Evolutionary conservation across 1,284 basidiomycete species (phyloP).

Genomic region (Entoloma clypeatum): DNA sequence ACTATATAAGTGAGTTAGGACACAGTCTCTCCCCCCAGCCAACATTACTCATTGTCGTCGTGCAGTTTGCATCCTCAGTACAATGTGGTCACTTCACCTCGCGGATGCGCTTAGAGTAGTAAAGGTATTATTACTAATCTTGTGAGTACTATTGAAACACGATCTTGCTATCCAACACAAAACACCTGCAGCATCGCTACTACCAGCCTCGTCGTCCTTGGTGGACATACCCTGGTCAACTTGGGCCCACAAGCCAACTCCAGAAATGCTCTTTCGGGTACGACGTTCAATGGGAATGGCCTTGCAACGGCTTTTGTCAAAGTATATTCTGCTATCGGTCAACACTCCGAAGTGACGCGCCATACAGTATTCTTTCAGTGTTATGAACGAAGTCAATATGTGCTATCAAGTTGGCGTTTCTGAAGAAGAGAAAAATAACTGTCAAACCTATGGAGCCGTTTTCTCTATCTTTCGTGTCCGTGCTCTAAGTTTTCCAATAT

Average conservation of each 20-base stretch:
- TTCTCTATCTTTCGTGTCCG: slow-evolving; percentile 38
- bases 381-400: slow-evolving; percentile 40
- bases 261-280: slow-evolving; percentile 43
- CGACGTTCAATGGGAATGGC: slow-evolving; percentile 39
- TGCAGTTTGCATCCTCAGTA: slow-evolving; percentile 28
- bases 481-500: slow-evolving; percentile 49
- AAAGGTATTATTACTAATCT: slow-evolving; percentile 30
- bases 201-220: slow-evolving; percentile 46
- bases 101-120: slow-evolving; percentile 19
- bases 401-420: neutral
- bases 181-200: slow-evolving; percentile 30
- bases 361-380: slow-evolving; percentile 33
- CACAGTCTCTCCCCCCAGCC: neutral
- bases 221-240: slow-evolving; percentile 40
- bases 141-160: slow-evolving; percentile 20
- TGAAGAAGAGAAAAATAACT: slow-evolving; percentile 28
- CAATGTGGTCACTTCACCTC: slow-evolving; percentile 23
- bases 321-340: slow-evolving; percentile 35
- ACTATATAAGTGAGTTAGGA: slow-evolving; percentile 24
- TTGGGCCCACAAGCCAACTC: slow-evolving; percentile 47
- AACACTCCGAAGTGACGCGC: neutral
- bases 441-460: slow-evolving; percentile 39
- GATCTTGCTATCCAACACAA: slow-evolving; percentile 3
- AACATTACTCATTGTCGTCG: neutral
- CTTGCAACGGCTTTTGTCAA: slow-evolving; percentile 43